These are phyloP conservation scores for Fraxinus excelsior DNA, from an alignment of 257 asterid species.

Conservation along the genomic window DNA sequence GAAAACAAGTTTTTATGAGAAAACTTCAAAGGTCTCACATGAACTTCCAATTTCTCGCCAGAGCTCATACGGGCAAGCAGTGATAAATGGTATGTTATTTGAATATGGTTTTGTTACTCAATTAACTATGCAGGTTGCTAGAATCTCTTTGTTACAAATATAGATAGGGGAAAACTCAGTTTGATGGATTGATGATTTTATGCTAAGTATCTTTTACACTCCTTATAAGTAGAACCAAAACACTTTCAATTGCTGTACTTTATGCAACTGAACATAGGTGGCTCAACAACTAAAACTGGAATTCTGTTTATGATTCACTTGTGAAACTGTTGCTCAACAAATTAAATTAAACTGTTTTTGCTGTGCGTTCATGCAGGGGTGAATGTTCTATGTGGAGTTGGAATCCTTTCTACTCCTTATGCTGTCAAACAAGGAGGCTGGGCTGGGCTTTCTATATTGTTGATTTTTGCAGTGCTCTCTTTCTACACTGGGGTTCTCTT, in stretches of 20 bases:
- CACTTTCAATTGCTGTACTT: neutral
- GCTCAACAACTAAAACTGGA: neutral
- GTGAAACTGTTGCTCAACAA: neutral
- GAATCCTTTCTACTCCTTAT: constrained; percentile 95
- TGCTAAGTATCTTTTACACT: neutral
- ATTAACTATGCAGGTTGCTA: neutral
- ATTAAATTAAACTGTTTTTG: neutral
- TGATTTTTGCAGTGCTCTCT: constrained; percentile 73
- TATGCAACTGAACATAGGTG: neutral
- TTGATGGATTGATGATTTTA: neutral
- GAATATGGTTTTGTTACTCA: neutral
- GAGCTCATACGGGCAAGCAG: constrained; percentile 83
- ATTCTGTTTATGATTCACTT: neutral
- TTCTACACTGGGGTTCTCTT: constrained; percentile 91
- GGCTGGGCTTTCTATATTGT: constrained; percentile 76
- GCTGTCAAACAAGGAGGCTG: constrained; percentile 97
- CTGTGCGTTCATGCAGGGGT: constrained; percentile 52
- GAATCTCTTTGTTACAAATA: neutral
- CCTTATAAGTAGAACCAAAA: neutral
- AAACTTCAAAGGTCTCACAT: constrained; percentile 53
- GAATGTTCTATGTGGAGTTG: constrained; percentile 95
- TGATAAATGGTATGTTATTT: constrained; percentile 60
- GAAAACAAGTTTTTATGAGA: constrained; percentile 49
- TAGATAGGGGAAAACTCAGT: neutral
- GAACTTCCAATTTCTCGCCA: constrained; percentile 57